phyloP scores from a whole-genome alignment of 169 alveolate species.

The Eimeria brunetti region DNA sequence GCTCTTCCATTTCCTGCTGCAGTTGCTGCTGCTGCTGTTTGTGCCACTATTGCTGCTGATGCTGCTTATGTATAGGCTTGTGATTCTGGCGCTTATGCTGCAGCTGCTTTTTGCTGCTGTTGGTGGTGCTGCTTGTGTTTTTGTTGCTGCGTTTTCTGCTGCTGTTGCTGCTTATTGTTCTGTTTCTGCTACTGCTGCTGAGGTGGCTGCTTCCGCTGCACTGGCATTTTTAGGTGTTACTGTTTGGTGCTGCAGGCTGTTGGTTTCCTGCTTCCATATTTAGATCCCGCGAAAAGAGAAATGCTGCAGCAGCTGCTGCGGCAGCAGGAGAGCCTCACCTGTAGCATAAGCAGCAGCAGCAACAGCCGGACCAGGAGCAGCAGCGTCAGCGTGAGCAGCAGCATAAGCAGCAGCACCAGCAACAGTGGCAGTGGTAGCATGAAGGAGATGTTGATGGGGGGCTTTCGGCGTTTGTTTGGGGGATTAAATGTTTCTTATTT shows the following conservation, averaged over 20 bases:
- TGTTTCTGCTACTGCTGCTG: background rate
- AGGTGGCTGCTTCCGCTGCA: background rate
- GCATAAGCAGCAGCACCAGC: slow-evolving; percentile 9
- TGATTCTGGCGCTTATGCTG: background rate
- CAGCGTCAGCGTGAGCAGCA: background rate
- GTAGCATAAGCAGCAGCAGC: background rate
- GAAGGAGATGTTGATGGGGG: background rate
- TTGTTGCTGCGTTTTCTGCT: background rate
- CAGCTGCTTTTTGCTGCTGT: no score
- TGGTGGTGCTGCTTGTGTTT: no score
- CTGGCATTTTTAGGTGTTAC: background rate
- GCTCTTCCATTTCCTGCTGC: background rate
- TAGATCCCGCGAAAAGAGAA: background rate
- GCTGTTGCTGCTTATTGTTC: background rate
- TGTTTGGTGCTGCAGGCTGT: slow-evolving; percentile 21
- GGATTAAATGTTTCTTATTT: slow-evolving; percentile 6
- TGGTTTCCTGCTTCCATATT: background rate
- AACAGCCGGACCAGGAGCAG: background rate
- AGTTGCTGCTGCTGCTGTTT: background rate
- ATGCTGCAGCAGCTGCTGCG: slow-evolving; percentile 31
- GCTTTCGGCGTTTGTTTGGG: background rate
- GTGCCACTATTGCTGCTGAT: background rate
- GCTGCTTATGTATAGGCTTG: background rate
- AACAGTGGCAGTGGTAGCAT: background rate
- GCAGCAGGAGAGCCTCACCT: background rate